Evolutionary conservation across 2,329 filamentous ascomycete genomes (phyloP).

Genomic region (Xylaria polymorpha): DNA sequence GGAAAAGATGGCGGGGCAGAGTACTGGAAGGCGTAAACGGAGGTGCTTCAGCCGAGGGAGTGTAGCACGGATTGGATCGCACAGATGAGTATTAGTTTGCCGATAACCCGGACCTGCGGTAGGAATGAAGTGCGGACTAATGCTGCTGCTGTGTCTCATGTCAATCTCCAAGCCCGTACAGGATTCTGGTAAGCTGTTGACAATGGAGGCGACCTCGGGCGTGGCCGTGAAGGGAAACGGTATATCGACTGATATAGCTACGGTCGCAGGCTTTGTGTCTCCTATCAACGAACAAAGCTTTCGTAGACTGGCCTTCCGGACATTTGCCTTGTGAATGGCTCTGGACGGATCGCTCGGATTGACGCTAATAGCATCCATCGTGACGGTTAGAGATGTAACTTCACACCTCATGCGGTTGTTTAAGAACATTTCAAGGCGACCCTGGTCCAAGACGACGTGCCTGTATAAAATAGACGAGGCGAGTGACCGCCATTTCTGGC

Average conservation of each 20-base stretch:
- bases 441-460: conserved; percentile 10
- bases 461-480: conserved; percentile 19
- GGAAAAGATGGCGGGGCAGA: conserved; percentile 34
- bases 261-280: not conserved
- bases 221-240: conserved; percentile 1
- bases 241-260: conserved; percentile 9
- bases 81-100: not conserved
- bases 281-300: not conserved
- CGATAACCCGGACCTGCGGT: too few species aligned
- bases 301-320: not conserved
- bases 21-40: conserved; percentile 26
- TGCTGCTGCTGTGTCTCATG: not conserved
- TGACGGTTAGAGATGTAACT: conserved; percentile 11
- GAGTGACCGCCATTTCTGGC: conserved; percentile 15
- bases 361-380: not conserved
- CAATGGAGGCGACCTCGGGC: not conserved
- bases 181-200: conserved; percentile 4
- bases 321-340: not conserved
- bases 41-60: conserved; percentile 29
- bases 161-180: conserved; percentile 13
- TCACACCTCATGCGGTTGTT: not conserved
- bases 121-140: not conserved
- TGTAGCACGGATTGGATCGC: conserved; percentile 27
- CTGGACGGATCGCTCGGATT: not conserved
- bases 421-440: not conserved